Evolutionary conservation across 1,139 yeast genomes (phyloP).

Genomic region (Suhomyces guaymorum): DNA sequence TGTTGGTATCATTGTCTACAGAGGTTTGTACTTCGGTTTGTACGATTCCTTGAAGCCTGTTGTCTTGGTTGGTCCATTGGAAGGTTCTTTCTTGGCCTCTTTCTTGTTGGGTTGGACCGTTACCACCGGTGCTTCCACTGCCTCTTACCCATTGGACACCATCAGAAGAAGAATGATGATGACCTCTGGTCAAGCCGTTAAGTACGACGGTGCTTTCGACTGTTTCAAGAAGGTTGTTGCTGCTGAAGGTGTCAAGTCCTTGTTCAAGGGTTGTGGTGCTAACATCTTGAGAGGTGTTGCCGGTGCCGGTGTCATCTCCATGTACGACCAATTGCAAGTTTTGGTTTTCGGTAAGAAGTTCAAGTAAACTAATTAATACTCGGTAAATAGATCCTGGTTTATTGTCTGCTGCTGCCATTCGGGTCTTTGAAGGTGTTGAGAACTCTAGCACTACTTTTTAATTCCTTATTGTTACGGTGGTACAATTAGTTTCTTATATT

Average conservation of each 20-base stretch:
- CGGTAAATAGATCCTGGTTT: constrained; percentile 13
- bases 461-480: constrained; percentile 3
- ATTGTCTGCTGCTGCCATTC: constrained; percentile 4
- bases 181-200: constrained; percentile 58
- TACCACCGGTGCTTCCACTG: constrained; percentile 56
- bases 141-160: constrained; percentile 57
- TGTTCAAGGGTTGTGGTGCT: constrained; percentile 59
- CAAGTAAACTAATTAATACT: constrained; percentile 23
- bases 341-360: constrained; percentile 53
- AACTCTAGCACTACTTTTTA: constrained; percentile 8
- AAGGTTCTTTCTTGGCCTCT: constrained; percentile 56
- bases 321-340: constrained; percentile 55
- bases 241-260: constrained; percentile 52
- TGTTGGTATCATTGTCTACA: constrained; percentile 54
- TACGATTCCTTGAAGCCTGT: constrained; percentile 57
- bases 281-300: constrained; percentile 61
- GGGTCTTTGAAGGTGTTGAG: constrained; percentile 9
- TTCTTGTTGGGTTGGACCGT: constrained; percentile 58
- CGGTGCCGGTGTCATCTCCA: constrained; percentile 57
- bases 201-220: constrained; percentile 54
- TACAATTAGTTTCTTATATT: constrained; percentile 10
- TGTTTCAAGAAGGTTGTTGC: constrained; percentile 51
- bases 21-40: constrained; percentile 58
- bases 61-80: constrained; percentile 56
- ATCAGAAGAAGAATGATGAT: constrained; percentile 60